Base-by-base conservation (phyloP, 2,329 filamentous ascomycete species). In the Pleoardoris graminearum region DNA sequence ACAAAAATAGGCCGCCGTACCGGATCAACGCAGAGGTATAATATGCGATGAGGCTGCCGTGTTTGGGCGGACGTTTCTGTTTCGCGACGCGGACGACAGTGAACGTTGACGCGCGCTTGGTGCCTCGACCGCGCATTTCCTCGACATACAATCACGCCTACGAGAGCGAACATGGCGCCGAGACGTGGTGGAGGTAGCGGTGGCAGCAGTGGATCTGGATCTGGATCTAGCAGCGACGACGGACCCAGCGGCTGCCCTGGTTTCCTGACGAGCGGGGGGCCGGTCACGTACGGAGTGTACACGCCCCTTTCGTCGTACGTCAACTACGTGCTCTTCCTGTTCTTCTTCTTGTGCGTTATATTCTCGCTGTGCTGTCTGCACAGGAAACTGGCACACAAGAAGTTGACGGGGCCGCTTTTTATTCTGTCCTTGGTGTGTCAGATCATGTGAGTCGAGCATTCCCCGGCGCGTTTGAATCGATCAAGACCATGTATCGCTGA, bases 361-460 rank as follows among this genome's bases (percentile, higher is more conserved):
- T 42, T 66, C n/a, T 57, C 51, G 1, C 55, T 59, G 3, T 64
- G 48, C 47, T 48, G 55, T 7, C 35, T 65, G 3, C 60, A 57
- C 22, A 68, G 60, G 50, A 45, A 55, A 23, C 57, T 63, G 4
- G 66, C 58, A 36, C 33, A 36, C 12, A 36, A 36, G 46, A 62
- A 51, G 16, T 49, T 72, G 7, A 17, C 65, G 4, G 66, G 66
- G 7, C 21, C 61, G 2, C 69, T 60, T 21, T 36, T 61, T 11
- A 1, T 54, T 2, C 48, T 62, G 1, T 29, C 65, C 0, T 39
- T 55, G 21, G 53, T 58, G n/a, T 36, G 8, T 33, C 39, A 48
- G 17, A 35, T 66, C 11, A 8, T 65, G 68, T 69, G 51, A 60
- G 65, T 59, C 17, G 19, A 25, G 8, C 16, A 17, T 8, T 4